A percentile compares a stretch with the other conserved stretches of the same genome.
Evolutionary conservation across 2,329 filamentous ascomycete genomes (phyloP).

Genomic region (Alternaria brassicae): DNA sequence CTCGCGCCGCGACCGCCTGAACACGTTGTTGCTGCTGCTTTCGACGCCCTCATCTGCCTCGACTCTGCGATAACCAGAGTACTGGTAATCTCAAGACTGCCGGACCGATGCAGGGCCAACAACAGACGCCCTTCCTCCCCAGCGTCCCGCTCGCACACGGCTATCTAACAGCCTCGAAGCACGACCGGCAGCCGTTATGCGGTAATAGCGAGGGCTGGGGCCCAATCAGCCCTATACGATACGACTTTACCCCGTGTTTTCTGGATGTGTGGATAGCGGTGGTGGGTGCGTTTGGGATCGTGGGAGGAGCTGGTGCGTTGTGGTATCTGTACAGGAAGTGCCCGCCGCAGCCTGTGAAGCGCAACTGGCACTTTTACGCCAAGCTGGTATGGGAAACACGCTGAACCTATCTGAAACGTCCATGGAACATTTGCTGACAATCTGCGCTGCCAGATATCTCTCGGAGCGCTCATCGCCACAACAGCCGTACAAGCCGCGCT

Average conservation of each 20-base stretch:
- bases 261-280: conserved; percentile 86
- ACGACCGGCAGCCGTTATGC: conserved; percentile 74
- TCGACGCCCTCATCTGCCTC: conserved; percentile 22
- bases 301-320: conserved; percentile 78
- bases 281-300: conserved; percentile 79
- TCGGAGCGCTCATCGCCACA: conserved; percentile 72
- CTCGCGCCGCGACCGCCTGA: conserved; percentile 10
- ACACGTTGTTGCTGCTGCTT: conserved; percentile 17
- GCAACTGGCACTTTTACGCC: conserved; percentile 90
- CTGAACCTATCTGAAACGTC: neutral
- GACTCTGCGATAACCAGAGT: conserved; percentile 34
- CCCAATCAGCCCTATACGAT: conserved; percentile 82
- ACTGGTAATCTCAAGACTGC: conserved; percentile 24
- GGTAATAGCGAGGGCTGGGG: conserved; percentile 95
- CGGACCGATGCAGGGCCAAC: conserved; percentile 48
- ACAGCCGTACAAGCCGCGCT: conserved; percentile 75
- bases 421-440: conserved; percentile 11
- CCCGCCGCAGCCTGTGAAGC: conserved; percentile 70
- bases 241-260: conserved; percentile 97
- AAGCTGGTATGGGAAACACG: conserved; percentile 71
- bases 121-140: conserved; percentile 48
- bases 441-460: conserved; percentile 59
- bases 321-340: conserved; percentile 80
- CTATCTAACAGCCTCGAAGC: conserved; percentile 63
- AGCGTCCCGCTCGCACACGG: conserved; percentile 37